Evolutionary conservation across 176 grass and related monocot species (phyloP).

Genomic region (Oropetium thomaeum): DNA sequence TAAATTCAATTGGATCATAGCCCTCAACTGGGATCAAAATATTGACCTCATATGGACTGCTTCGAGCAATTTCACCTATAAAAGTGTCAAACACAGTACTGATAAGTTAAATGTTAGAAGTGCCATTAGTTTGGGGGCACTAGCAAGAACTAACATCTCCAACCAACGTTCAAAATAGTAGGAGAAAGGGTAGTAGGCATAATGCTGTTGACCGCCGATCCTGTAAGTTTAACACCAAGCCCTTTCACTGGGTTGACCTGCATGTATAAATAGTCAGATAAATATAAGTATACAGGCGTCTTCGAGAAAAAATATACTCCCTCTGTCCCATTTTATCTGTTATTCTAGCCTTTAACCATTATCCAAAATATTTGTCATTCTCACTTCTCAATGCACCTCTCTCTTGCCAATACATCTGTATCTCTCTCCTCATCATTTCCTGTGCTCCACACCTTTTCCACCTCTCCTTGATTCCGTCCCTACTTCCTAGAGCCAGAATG

Average conservation of each 20-base stretch:
- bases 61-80: slow-evolving; percentile 68
- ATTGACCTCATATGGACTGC: slow-evolving; percentile 65
- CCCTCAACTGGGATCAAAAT: slow-evolving; percentile 67
- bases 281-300: not conserved
- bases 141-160: slow-evolving; percentile 70
- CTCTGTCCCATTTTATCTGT: too few species aligned
- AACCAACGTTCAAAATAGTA: slow-evolving; percentile 69
- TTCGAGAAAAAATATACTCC: not conserved
- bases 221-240: slow-evolving; percentile 56
- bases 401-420: too few species aligned
- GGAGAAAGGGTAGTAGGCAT: slow-evolving; percentile 83
- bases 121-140: slow-evolving; percentile 2
- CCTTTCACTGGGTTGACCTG: slow-evolving; percentile 81
- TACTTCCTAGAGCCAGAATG: too few species aligned
- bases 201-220: slow-evolving; percentile 56
- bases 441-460: too few species aligned
- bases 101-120: slow-evolving; percentile 12
- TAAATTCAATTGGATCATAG: slow-evolving; percentile 88
- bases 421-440: too few species aligned
- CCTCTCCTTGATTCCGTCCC: too few species aligned
- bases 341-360: too few species aligned
- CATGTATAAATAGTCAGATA: slow-evolving; percentile 17
- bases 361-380: too few species aligned
- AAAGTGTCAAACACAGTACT: slow-evolving; percentile 23
- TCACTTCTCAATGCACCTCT: too few species aligned